Base-by-base conservation (phyloP, 208 protist species). In the Wallacemonas sp. region DNA sequence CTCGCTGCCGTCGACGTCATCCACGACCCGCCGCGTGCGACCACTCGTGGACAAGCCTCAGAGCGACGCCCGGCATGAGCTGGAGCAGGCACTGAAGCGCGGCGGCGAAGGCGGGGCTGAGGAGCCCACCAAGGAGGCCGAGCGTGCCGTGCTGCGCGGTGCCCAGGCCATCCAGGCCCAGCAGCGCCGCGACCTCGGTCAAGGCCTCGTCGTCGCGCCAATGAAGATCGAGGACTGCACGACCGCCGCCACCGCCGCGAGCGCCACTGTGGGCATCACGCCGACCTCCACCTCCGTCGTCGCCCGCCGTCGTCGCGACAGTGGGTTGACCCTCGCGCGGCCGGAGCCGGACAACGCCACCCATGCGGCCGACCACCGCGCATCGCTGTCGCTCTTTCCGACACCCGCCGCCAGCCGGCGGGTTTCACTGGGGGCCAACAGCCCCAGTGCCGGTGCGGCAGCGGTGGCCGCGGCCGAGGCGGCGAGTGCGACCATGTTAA, bases 1-100 rank as follows among this genome's bases (percentile, higher is more conserved):
- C 52, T 59, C 52, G 18, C 0, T 59, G 10, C 52, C 7, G 26
- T n/a, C n/a, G n/a, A 4, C 52, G 31, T 44, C 31, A 4, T 11
- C 22, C 12, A 39, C 52, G n/a, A 25, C 7, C 10, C 52, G 52
- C 0, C 26, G 52, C 31, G 52, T 59, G 32, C 52, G 52, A 3
- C 52, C 52, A 22, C 7, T 59, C 8, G 52, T 59, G 4, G 52
- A 59, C 12, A 59, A 59, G 52, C 52, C 52, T 3, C 52, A 59
- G 32, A 59, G 29, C 18, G 32, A 59, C 4, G 52, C 52, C 3
- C 52, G 52, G 8, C 52, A 59, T 8, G 52, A 33, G 8, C 36
- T 59, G 14, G 52, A 59, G 32, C 29, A 59, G 31, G 52, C 52
- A 4, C 12, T 59, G 29, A 33, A 41, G 31, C 52, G 36, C 4